Evolutionary conservation across 768 basidiomycete species (phyloP), one percentile per base, ranked within the genome.

Genomic region (Hypholoma sublateritium): DNA sequence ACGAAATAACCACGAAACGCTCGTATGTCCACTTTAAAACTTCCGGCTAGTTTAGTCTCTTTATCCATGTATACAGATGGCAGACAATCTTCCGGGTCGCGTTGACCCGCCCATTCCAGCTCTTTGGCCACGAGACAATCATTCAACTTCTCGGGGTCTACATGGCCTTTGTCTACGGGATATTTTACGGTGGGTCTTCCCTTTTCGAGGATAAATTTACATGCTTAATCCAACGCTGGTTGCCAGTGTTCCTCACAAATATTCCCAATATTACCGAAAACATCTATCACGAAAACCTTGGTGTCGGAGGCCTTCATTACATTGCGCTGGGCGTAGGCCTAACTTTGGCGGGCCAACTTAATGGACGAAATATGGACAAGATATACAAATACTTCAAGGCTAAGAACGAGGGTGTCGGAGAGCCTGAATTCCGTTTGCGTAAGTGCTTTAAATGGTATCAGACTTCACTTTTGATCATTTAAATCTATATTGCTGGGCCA

Each of bases 311-410:
- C 0, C 68, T 91, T 28, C 76, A 91, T 62, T 94, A 91, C 61
- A 73, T 92, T 55, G 80, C 89, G 0, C 77, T 92, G 5, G 89
- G 89, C 0, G 17, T 88, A 1, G 90, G 90, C 2, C 71, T 90
- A 12, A 64, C 75, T 0, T 59, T 72, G 2, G 78, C 81, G 0
- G 80, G 85, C 1, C 80, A 84, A 64, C 13, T 80, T 9, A 87
- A 84, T 56, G 86, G 84, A 0, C 73, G 78, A 6, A 60, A 74
- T 7, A 70, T 89, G 67, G 89, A 91, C 66, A 68, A 64, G 42
- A 64, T 85, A 1, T 87, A 87, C 56, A 68, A 75, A 3, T 66
- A 79, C 56, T 70, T 82, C 46, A 82, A 80, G 57, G 69, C 71
- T 1, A 81, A 76, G 50, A 83, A 85, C 42, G 70, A 70, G 3